A percentile compares a stretch with the other conserved stretches of the same genome.
Conservation (phyloP, 2,329 filamentous ascomycete genomes). For the Penicillium sclerotiorum region DNA sequence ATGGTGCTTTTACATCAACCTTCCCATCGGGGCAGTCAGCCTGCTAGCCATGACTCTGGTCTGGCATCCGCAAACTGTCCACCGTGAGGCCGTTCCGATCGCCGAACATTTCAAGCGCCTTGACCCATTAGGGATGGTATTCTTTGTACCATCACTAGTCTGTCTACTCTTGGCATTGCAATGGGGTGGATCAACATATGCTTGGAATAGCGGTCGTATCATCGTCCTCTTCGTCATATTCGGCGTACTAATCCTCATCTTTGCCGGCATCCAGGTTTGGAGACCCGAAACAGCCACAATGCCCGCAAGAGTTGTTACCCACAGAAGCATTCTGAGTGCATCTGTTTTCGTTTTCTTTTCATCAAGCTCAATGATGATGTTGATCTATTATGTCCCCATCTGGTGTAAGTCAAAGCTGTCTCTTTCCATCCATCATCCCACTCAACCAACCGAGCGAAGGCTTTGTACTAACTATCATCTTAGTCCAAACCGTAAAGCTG, state of each 20-base stretch:
- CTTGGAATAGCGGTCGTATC: conserved; percentile 33
- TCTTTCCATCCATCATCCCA: not conserved
- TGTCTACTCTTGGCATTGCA: conserved; percentile 65
- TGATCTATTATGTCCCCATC: conserved; percentile 18
- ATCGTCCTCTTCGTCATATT: conserved; percentile 34
- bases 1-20: conserved; percentile 19
- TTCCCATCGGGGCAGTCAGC: conserved; percentile 11
- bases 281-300: conserved; percentile 31
- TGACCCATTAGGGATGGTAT: conserved; percentile 61
- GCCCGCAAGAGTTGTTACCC: conserved; percentile 27
- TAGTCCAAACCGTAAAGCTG: conserved; percentile 46
- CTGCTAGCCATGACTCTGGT: conserved; percentile 1
- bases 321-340: conserved; percentile 18
- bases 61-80: not conserved
- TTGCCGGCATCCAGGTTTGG: conserved; percentile 28
- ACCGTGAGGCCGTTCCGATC: conserved; percentile 1
- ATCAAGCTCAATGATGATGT: conserved; percentile 7
- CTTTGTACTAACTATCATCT: not conserved
- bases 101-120: conserved; percentile 29
- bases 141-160: conserved; percentile 63
- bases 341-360: conserved; percentile 2
- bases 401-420: not conserved
- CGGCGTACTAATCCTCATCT: conserved; percentile 23
- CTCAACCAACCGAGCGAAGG: too few relatives aligned
- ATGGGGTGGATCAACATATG: conserved; percentile 46